Conservation (phyloP, 306 rosid genomes). For the Biancaea sappan region DNA sequence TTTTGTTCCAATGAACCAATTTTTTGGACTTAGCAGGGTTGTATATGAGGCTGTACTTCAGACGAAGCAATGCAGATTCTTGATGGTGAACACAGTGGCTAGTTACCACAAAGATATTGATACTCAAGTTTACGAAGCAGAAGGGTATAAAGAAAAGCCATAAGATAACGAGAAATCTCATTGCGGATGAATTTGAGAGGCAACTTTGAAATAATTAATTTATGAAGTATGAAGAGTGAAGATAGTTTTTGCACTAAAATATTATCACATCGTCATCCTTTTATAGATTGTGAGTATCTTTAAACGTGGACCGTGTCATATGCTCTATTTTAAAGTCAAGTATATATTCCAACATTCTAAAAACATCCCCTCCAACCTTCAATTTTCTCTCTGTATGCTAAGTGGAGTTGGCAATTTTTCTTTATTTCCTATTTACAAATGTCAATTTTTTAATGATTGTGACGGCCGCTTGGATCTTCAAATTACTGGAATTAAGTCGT, state of each 20-base stretch:
- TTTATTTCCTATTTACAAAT: not conserved
- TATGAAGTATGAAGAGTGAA: not conserved
- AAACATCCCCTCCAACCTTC: not conserved
- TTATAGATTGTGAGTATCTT: not conserved
- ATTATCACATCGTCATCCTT: not conserved
- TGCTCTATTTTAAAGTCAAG: not conserved
- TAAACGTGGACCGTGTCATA: not conserved
- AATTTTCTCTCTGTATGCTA: not conserved
- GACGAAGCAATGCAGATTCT: not conserved
- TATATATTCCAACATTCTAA: not conserved
- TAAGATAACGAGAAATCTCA: not conserved
- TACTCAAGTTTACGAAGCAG: not conserved
- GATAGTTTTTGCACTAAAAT: not conserved
- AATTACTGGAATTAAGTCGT: no score
- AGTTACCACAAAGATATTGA: not conserved
- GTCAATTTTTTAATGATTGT: not conserved
- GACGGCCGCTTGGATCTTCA: no score
- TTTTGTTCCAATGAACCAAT: constrained; percentile 28
- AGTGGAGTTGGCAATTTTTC: not conserved
- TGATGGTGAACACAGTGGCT: not conserved
- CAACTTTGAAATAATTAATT: not conserved
- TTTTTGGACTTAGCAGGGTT: constrained; percentile 4
- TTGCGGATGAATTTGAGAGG: not conserved
- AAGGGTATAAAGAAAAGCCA: not conserved
- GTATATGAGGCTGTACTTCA: not conserved